Percentiles rank a stretch among this genome's conserved stretches.
Evolutionary conservation across 2,329 filamentous ascomycete species (phyloP).

Genomic region (Paracamarosporium sp.): DNA sequence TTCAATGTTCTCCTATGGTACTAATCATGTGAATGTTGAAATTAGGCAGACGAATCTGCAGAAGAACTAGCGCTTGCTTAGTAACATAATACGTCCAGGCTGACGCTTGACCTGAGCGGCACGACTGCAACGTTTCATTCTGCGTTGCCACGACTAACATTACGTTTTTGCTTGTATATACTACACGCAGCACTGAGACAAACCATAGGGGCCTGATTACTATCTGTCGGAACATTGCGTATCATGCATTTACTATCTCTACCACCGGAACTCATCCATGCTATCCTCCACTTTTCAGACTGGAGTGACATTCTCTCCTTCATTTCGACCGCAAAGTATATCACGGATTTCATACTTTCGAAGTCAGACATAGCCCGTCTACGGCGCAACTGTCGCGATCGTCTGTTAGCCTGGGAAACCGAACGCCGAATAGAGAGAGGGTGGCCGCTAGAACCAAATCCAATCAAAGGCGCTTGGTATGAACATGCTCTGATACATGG

Average conservation of each 20-base stretch:
- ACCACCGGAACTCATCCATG: background rate
- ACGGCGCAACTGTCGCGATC: background rate
- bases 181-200: too few relatives aligned
- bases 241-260: background rate
- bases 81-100: background rate
- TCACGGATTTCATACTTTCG: background rate
- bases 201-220: too few relatives aligned
- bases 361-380: background rate
- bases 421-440: background rate
- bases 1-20: background rate
- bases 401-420: background rate
- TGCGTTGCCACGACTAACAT: too few relatives aligned
- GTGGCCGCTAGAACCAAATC: background rate
- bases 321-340: background rate
- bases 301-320: background rate
- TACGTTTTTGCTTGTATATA: too few relatives aligned
- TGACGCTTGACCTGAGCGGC: too few relatives aligned
- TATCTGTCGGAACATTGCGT: too few relatives aligned
- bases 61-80: background rate
- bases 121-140: too few relatives aligned
- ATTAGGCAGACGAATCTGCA: background rate
- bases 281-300: background rate
- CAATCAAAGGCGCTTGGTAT: background rate
- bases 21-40: background rate
- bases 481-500: background rate